Conservation (phyloP, 345 rosid genomes). For the Passiflora organensis region DNA sequence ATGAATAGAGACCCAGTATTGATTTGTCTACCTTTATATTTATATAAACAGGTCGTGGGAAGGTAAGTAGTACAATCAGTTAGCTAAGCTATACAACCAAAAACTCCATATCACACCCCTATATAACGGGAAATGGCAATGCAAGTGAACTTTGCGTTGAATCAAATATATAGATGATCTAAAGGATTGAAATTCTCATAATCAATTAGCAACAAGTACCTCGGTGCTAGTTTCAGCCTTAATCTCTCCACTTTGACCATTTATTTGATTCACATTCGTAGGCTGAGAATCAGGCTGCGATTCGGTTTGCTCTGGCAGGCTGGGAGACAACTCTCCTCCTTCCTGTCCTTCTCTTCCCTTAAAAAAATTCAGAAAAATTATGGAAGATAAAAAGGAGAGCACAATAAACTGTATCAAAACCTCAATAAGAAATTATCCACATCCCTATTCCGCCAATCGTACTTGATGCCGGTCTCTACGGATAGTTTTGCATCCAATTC, state of each 20-base stretch:
- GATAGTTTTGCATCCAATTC: no score
- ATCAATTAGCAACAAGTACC: slow-evolving; percentile 36
- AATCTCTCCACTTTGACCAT: slow-evolving; percentile 28
- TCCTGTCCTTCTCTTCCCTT: slow-evolving; percentile 42
- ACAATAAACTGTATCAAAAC: not conserved
- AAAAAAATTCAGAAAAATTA: slow-evolving; percentile 4
- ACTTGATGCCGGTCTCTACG: no score
- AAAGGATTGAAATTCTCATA: not conserved
- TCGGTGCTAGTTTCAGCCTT: slow-evolving; percentile 37
- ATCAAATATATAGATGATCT: not conserved
- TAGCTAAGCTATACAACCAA: not conserved
- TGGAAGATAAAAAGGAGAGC: no score
- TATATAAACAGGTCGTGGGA: no score
- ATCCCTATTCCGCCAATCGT: no score
- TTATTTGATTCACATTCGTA: slow-evolving; percentile 30
- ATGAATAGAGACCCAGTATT: no score
- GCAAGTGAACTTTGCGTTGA: not conserved
- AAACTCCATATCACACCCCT: not conserved
- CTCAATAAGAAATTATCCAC: no score
- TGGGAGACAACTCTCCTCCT: slow-evolving; percentile 36
- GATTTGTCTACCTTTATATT: no score
- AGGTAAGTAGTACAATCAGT: no score
- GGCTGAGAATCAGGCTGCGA: slow-evolving; percentile 42
- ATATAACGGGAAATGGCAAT: not conserved
- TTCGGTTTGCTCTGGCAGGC: slow-evolving; percentile 25